A percentile compares a stretch with the other conserved stretches of the same genome.
These are phyloP conservation scores for Pythium inflatum DNA, from an alignment of 352 stramenopile species.

Conservation along the genomic window DNA sequence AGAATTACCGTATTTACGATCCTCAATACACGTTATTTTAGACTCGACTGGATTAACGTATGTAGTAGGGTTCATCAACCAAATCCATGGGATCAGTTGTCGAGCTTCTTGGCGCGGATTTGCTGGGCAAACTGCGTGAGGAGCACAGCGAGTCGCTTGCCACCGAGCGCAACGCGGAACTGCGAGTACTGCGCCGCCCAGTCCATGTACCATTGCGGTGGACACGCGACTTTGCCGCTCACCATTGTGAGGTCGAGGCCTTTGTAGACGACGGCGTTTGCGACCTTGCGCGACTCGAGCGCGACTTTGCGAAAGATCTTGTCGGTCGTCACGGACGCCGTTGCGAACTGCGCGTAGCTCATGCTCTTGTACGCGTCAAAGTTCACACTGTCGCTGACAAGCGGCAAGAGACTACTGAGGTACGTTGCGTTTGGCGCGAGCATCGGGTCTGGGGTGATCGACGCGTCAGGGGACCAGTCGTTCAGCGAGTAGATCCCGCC, in stretches of 20 bases:
- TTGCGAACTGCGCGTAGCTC: slow-evolving; percentile 23
- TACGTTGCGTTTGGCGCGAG: slow-evolving; percentile 49
- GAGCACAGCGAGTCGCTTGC: slow-evolving; percentile 40
- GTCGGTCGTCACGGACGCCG: slow-evolving; percentile 26
- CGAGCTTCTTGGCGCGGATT: slow-evolving; percentile 27
- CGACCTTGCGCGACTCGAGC: slow-evolving; percentile 39
- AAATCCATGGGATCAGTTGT: too few relatives aligned
- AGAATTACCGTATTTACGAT: too few relatives aligned
- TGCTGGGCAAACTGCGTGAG: slow-evolving; percentile 35
- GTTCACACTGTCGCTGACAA: slow-evolving; percentile 19
- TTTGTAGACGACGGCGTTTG: slow-evolving; percentile 31
- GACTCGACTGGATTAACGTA: too few relatives aligned
- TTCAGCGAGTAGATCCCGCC: slow-evolving; percentile 54
- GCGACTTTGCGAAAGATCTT: slow-evolving; percentile 25
- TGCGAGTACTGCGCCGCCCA: slow-evolving; percentile 29
- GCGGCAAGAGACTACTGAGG: slow-evolving; percentile 35
- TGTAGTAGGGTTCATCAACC: too few relatives aligned
- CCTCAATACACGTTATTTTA: too few relatives aligned
- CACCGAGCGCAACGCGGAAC: slow-evolving; percentile 32
- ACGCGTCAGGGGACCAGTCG: slow-evolving; percentile 49
- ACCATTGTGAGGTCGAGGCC: slow-evolving; percentile 30
- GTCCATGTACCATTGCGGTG: slow-evolving; percentile 32
- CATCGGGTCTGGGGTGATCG: slow-evolving; percentile 1
- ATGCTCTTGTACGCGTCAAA: slow-evolving; percentile 29
- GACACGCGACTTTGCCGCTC: slow-evolving; percentile 37